Conservation (phyloP, 1,139 yeast species). For the Suhomyces yuchorum region DNA sequence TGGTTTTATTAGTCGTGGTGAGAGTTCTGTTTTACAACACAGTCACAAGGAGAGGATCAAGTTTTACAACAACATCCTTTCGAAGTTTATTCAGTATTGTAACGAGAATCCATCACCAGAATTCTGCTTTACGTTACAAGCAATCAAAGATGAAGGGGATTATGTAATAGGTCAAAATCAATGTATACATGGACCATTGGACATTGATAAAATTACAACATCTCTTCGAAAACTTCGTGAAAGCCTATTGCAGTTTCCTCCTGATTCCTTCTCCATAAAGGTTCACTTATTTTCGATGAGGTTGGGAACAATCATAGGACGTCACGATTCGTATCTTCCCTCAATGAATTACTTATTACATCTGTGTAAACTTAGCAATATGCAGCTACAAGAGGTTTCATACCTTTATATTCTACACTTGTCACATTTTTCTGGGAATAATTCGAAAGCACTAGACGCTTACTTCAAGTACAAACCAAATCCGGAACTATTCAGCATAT, state of each 20-base stretch:
- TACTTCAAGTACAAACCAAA: slow-evolving; percentile 33
- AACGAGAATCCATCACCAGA: slow-evolving; percentile 22
- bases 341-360: slow-evolving; percentile 46
- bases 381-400: slow-evolving; percentile 44
- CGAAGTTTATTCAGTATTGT: slow-evolving; percentile 32
- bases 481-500: slow-evolving; percentile 20
- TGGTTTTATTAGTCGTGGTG: slow-evolving; percentile 63
- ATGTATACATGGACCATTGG: neutral
- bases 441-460: slow-evolving; percentile 35
- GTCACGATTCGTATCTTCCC: slow-evolving; percentile 61
- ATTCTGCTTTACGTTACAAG: slow-evolving; percentile 11
- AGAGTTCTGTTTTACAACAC: slow-evolving; percentile 51
- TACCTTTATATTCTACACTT: slow-evolving; percentile 48
- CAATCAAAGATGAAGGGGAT: neutral
- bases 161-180: neutral
- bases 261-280: slow-evolving; percentile 43
- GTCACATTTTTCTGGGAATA: slow-evolving; percentile 47
- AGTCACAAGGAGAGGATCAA: slow-evolving; percentile 41
- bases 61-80: slow-evolving; percentile 40
- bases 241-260: slow-evolving; percentile 42
- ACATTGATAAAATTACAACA: slow-evolving; percentile 29
- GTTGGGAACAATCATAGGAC: slow-evolving; percentile 49
- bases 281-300: slow-evolving; percentile 57
- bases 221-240: slow-evolving; percentile 55
- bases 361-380: slow-evolving; percentile 21